Conservation (phyloP, 2,329 filamentous ascomycete species). For the Pseudodiploospora longispora region DNA sequence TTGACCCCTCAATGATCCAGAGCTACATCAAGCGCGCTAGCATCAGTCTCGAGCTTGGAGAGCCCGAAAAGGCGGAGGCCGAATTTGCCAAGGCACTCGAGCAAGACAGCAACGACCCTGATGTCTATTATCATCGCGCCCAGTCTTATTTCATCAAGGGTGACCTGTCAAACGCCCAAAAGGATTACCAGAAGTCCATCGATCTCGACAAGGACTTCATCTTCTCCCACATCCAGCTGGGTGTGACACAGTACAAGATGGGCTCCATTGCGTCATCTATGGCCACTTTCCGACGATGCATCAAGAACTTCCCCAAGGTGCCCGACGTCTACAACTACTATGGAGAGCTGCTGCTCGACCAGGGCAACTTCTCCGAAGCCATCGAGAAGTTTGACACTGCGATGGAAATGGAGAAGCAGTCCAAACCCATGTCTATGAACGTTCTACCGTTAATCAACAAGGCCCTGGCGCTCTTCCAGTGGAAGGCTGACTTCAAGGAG, state of each 20-base stretch:
- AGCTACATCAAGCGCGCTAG: slow-evolving; percentile 98
- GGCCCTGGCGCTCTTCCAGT: slow-evolving; percentile 92
- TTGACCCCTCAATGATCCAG: slow-evolving; percentile 82
- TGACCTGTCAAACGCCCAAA: slow-evolving; percentile 86
- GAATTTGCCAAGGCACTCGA: slow-evolving; percentile 82
- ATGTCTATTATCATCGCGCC: slow-evolving; percentile 98
- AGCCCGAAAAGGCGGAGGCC: slow-evolving; percentile 75
- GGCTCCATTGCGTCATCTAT: slow-evolving; percentile 95
- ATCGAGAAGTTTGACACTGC: slow-evolving; percentile 97
- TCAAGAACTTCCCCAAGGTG: slow-evolving; percentile 96
- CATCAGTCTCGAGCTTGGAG: slow-evolving; percentile 90
- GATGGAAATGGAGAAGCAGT: slow-evolving; percentile 97
- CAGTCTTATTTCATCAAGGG: slow-evolving; percentile 97
- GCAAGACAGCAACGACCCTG: slow-evolving; percentile 82
- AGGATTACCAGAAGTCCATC: slow-evolving; percentile 99
- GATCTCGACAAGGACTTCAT: slow-evolving; percentile 94
- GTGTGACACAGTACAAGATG: slow-evolving; percentile 99
- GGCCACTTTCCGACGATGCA: slow-evolving; percentile 94
- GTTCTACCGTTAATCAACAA: slow-evolving; percentile 98
- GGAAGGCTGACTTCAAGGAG: slow-evolving; percentile 93
- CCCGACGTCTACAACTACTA: slow-evolving; percentile 99
- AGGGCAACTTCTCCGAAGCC: slow-evolving; percentile 89
- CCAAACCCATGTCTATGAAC: slow-evolving; percentile 92
- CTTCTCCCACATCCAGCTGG: slow-evolving; percentile 98
- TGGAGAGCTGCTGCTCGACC: slow-evolving; percentile 91